Base-by-base conservation (phyloP, 768 basidiomycete species). In the Hericium rajendrae region DNA sequence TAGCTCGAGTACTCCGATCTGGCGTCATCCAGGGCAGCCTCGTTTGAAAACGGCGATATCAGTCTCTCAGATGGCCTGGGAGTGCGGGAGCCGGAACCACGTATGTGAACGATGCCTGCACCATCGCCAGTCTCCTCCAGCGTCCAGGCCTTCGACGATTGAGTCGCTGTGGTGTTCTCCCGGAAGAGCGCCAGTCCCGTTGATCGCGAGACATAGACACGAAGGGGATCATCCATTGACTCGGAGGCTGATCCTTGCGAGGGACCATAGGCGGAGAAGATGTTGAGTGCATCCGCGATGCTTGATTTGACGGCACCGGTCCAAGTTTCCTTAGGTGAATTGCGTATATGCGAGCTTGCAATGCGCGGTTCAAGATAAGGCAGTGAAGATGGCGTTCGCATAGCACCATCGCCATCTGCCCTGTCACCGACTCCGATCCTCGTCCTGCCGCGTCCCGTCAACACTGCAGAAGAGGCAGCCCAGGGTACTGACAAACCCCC, bases 81-180 rank as follows among this genome's bases (percentile, higher is more conserved):
- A 11, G 20, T 4, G 28, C 50, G 12, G 8, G 20, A 13, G 28
- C 50, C 16, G 8, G 20, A 13, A 16, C 8, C 50, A 16, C 20
- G 60, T 20, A 22, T 48, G 49, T 16, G 72, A 11, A 76, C 73
- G 18, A 72, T 65, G 1, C 74, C 74, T 6, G 69, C 64, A 15
- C 73, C 74, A 53, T 74, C 68, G 15, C 65, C 67, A 12, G 64
- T 72, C 58, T 77, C 75, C 58, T 77, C 74, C 28, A 77, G 58
- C 2, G 72, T 72, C 72, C 74, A 77, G 9, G 66, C 58, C 41
- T 65, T 69, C 28, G 61, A 57, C 20, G 32, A 32, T 10, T 32
- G 32, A 2, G 32, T 32, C 5, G 46, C 37, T 3, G 26, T 22
- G 3, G 60, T 62, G 13, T 13, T 26, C 9, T 20, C 53, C 9